phyloP scores from a whole-genome alignment of 2,329 filamentous ascomycete genomes.

The Trichoderma koningiopsis region DNA sequence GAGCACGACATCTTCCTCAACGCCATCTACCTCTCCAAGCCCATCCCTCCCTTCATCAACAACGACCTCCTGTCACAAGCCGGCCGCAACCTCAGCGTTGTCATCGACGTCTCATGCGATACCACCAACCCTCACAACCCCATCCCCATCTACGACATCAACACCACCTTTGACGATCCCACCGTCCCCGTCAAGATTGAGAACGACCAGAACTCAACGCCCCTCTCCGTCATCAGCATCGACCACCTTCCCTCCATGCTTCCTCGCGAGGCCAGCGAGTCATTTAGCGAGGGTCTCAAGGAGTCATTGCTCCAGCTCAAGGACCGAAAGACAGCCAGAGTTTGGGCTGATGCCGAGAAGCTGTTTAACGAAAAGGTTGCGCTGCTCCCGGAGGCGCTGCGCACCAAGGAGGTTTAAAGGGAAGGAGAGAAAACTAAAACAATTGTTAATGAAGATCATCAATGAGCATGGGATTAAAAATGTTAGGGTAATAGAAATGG shows the following conservation, averaged over 20 bases:
- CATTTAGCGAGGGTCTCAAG: slow-evolving; percentile 77
- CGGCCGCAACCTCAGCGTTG: slow-evolving; percentile 73
- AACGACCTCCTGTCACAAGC: slow-evolving; percentile 63
- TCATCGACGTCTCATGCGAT: slow-evolving; percentile 79
- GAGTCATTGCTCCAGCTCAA: slow-evolving; percentile 78
- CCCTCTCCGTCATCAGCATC: slow-evolving; percentile 76
- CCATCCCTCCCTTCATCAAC: slow-evolving; percentile 79
- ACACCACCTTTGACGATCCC: slow-evolving; percentile 86
- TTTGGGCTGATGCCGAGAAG: slow-evolving; percentile 86
- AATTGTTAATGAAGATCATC: not conserved
- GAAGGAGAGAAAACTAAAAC: not conserved
- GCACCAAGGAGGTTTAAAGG: slow-evolving; percentile 13
- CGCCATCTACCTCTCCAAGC: slow-evolving; percentile 73
- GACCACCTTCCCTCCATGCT: slow-evolving; percentile 83
- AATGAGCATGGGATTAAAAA: not conserved
- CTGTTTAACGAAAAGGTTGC: slow-evolving; percentile 82
- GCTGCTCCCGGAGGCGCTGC: slow-evolving; percentile 54
- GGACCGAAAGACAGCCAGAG: slow-evolving; percentile 68
- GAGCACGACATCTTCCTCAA: slow-evolving; percentile 79
- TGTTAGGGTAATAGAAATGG: not conserved
- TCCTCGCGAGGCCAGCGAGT: slow-evolving; percentile 83
- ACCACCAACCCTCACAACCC: slow-evolving; percentile 70
- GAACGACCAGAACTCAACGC: slow-evolving; percentile 49
- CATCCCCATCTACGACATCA: slow-evolving; percentile 79
- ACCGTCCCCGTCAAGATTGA: slow-evolving; percentile 66